Evolutionary conservation across 169 alveolate genomes (phyloP), one percentile per base, ranked within the genome.

Genomic region (Cytauxzoon felis): DNA sequence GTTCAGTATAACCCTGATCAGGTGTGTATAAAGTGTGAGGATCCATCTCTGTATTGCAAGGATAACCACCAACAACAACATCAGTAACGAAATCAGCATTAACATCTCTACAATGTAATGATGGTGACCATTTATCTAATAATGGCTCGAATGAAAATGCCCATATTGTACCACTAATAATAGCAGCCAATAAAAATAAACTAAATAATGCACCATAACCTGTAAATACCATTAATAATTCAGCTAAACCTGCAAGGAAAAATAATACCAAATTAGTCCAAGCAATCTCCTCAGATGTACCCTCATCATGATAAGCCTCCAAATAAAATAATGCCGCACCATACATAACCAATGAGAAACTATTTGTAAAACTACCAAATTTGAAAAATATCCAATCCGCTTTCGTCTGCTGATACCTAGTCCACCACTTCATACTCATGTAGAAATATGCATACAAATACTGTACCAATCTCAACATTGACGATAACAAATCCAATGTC

Each of bases 371-470:
- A 59, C 91, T 78, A 13, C 93, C 93, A 54, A 88, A 71, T 58
- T 89, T 91, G 64, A 81, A 84, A 50, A 89, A 78, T 36, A 87
- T 67, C 94, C 94, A 89, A 45, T 88, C 94, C n/a, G 94, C 88
- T 79, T 84, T 87, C 5, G 94, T 86, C 62, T 89, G 93, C 72
- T 84, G 91, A 53, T 86, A 88, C 41, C 82, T 60, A 27, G 93
- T 90, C 93, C 94, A 87, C 94, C 94, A 89, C 68, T 82, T 82
- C 87, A 82, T 87, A 75, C 86, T 81, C 90, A 89, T 75, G 72
- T 81, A 89, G 69, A 75, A 72, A 53, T 89, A 88, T 5, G 93
- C 90, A 79, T 89, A 88, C 18, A 89, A 38, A 60, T 70, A 89
- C 83, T 86, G 92, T 16, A 82, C 89, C 36, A 89, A 47, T 38